These are phyloP conservation scores for Kokia cookei DNA, from an alignment of 441 rosid species.

Conservation along the genomic window DNA sequence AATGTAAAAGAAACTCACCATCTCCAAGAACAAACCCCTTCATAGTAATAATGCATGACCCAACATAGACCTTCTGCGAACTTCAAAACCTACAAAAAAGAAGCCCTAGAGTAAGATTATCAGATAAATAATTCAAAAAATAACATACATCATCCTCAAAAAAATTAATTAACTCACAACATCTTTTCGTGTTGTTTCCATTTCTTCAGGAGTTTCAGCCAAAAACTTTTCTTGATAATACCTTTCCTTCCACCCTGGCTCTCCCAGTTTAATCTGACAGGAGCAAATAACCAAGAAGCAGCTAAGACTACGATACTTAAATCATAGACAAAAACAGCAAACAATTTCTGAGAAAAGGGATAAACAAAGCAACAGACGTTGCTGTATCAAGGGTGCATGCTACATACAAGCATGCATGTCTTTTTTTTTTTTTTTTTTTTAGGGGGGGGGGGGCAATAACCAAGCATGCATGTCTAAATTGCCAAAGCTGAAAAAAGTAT, in stretches of 20 bases:
- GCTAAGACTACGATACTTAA: background rate
- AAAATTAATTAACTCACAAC: conserved; percentile 54
- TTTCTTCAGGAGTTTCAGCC: conserved; percentile 56
- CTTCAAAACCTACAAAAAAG: conserved; percentile 54
- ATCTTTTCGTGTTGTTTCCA: conserved; percentile 71
- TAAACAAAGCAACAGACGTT: background rate
- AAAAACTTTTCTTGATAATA: conserved; percentile 83
- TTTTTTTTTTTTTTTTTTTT: no score
- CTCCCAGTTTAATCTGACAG: conserved; percentile 71
- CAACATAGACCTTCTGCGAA: conserved; percentile 94
- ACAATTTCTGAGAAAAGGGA: background rate
- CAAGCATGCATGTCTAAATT: background rate
- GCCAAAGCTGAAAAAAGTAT: background rate
- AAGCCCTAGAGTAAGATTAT: conserved; percentile 17
- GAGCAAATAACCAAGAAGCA: background rate
- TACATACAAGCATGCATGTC: background rate
- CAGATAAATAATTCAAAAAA: conserved; percentile 1
- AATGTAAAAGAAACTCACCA: conserved; percentile 56
- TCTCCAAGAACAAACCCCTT: conserved; percentile 97
- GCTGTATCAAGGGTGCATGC: background rate
- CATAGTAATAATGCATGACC: conserved; percentile 95
- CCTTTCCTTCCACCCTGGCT: conserved; percentile 92
- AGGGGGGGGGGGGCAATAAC: no score
- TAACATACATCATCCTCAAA: background rate
- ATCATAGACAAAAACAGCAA: background rate